Evolutionary conservation across 1,284 basidiomycete genomes (phyloP), one percentile per base, ranked within the genome.

Genomic region (Malassezia psittaci): DNA sequence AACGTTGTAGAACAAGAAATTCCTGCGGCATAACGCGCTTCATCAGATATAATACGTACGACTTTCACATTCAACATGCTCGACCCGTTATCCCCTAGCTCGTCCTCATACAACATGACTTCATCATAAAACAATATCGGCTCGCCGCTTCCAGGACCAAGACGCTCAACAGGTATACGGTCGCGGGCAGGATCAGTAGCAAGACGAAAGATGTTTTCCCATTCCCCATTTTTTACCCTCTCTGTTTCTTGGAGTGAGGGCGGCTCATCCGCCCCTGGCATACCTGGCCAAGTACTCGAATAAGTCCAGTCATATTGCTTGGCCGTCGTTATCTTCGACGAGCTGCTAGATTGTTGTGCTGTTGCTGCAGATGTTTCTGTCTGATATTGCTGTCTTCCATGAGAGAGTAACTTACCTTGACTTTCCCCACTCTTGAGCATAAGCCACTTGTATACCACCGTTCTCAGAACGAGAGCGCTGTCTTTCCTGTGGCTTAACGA

Each of bases 21-120:
- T 86, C 93, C n/a, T 85, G 85, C 0, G 93, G 90, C 91, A 98
- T 98, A 44, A 98, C 90, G 53, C 94, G 85, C 90, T 94, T 66
- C 18, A 33, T 12, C 11, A 15, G 41, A 59, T 50, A 0, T 24
- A 13, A 1, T 2, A 63, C 61, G 49, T 45, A 63, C 60, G 11
- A 74, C 67, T 40, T 74, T 74, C 50, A 74, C 69, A 21, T 57
- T 67, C 19, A 74, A 59, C 43, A 69, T 63, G 34, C 65, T 68
- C 15, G 66, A 63, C 7, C 72, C 72, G 37, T 74, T 74, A 44
- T 74, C 70, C n/a, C 65, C 67, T 44, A 74, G 53, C 51, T 74
- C 71, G 59, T 74, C 71, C 39, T 74, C 69, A 48, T 64, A 74
- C 18, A 74, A 64, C 16, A 74, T 64, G 13, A 74, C 56, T 35